Evolutionary conservation across 352 stramenopile genomes (phyloP).

Genomic region (Globisporangium lucens): DNA sequence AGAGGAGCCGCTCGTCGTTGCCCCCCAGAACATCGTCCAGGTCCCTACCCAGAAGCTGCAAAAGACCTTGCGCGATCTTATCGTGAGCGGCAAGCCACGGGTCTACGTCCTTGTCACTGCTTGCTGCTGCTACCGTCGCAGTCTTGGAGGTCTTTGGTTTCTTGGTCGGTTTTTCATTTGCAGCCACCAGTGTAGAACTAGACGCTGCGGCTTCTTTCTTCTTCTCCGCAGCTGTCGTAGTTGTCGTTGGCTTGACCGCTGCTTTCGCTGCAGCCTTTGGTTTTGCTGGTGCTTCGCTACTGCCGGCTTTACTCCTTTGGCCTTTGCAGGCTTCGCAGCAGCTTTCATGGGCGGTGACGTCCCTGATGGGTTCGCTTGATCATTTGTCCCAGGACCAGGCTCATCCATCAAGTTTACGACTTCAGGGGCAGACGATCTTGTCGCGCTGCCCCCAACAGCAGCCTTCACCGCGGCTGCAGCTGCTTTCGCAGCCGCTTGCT

Average conservation of each 20-base stretch:
- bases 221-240: background rate
- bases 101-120: background rate
- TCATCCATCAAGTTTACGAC: background rate
- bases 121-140: background rate
- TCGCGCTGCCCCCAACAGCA: background rate
- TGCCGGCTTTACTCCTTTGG: background rate
- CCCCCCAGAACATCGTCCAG: background rate
- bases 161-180: background rate
- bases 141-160: background rate
- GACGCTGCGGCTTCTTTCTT: constrained; percentile 1
- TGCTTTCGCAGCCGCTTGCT: background rate
- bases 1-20: background rate
- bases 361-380: too few species aligned
- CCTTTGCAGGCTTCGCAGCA: too few species aligned
- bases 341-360: too few species aligned
- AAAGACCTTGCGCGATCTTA: constrained; percentile 7
- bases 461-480: background rate
- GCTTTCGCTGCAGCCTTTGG: background rate
- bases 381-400: background rate
- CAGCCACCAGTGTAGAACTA: background rate
- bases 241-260: too few species aligned
- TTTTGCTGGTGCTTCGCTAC: background rate
- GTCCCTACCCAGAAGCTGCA: background rate
- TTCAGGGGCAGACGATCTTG: background rate
- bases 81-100: constrained; percentile 12